Percentiles rank a stretch among this genome's conserved stretches.
phyloP scores from a whole-genome alignment of 768 basidiomycete species.

The Fistulinella prunicolor region DNA sequence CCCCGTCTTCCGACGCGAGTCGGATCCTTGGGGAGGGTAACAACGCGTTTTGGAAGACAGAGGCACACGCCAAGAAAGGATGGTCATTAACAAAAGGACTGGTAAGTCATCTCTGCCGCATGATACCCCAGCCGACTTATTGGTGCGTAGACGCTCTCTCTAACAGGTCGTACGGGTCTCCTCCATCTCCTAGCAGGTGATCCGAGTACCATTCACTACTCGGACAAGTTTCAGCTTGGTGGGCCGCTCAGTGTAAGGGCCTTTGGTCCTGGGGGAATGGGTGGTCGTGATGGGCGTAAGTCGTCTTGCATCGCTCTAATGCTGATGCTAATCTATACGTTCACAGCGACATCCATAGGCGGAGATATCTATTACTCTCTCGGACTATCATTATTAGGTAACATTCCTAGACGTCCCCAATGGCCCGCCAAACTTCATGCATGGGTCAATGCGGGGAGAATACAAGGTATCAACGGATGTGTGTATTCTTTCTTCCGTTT shows the following conservation, averaged over 20 bases:
- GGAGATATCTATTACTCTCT: conserved; percentile 81
- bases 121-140: neutral
- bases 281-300: conserved; percentile 71
- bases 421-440: conserved; percentile 84
- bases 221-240: conserved; percentile 90
- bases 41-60: conserved; percentile 29
- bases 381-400: conserved; percentile 71
- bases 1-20: neutral
- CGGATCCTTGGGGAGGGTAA: conserved; percentile 19
- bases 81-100: conserved; percentile 22
- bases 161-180: conserved; percentile 69
- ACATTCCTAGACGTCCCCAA: conserved; percentile 66
- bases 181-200: conserved; percentile 58
- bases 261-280: conserved; percentile 74
- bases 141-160: conserved; percentile 62
- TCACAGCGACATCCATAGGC: conserved; percentile 78
- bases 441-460: conserved; percentile 79
- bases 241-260: conserved; percentile 83
- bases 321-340: neutral
- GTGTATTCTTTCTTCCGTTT: conserved; percentile 18
- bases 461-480: conserved; percentile 63
- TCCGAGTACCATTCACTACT: conserved; percentile 46
- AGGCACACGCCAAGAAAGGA: conserved; percentile 20
- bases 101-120: conserved; percentile 12
- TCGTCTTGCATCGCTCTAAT: conserved; percentile 1